Percentiles rank a stretch among this genome's conserved stretches.
phyloP scores from a whole-genome alignment of 192 early-diverging fungal genomes.

The Cetraspora pellucida region DNA sequence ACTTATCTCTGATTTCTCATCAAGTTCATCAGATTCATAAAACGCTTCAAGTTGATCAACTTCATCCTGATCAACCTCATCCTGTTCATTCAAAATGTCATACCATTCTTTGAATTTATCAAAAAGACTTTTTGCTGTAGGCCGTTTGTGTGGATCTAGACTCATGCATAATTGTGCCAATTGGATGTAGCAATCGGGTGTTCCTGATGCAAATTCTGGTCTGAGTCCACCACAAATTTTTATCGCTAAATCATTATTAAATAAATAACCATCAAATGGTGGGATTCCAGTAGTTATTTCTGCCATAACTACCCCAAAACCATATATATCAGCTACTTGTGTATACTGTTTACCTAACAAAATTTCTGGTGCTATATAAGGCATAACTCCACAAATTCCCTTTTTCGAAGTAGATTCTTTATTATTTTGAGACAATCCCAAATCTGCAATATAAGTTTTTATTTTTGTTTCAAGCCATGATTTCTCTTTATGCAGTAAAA shows the following conservation, averaged over 20 bases:
- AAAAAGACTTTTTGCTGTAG: neutral
- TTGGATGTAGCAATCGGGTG: neutral
- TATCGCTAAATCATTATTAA: neutral
- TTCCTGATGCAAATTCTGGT: neutral
- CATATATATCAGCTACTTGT: neutral
- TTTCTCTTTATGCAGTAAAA: neutral
- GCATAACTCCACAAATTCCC: neutral
- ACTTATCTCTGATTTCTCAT: too few relatives aligned
- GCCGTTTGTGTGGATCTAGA: neutral
- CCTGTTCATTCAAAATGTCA: too few relatives aligned
- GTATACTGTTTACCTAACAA: neutral
- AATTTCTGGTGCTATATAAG: neutral
- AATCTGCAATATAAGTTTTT: neutral
- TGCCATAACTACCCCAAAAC: neutral
- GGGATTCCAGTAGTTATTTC: neutral
- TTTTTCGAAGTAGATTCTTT: neutral
- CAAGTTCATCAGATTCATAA: too few relatives aligned
- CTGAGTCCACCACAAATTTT: slow-evolving; percentile 2
- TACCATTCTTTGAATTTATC: too few relatives aligned
- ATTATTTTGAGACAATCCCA: neutral
- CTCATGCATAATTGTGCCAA: neutral
- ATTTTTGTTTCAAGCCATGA: too few relatives aligned
- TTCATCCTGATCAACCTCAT: too few relatives aligned
- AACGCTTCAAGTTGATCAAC: too few relatives aligned
- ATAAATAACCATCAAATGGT: neutral